These are phyloP conservation scores for Ustilago curta DNA, from an alignment of 1,284 basidiomycete species.

Conservation along the genomic window DNA sequence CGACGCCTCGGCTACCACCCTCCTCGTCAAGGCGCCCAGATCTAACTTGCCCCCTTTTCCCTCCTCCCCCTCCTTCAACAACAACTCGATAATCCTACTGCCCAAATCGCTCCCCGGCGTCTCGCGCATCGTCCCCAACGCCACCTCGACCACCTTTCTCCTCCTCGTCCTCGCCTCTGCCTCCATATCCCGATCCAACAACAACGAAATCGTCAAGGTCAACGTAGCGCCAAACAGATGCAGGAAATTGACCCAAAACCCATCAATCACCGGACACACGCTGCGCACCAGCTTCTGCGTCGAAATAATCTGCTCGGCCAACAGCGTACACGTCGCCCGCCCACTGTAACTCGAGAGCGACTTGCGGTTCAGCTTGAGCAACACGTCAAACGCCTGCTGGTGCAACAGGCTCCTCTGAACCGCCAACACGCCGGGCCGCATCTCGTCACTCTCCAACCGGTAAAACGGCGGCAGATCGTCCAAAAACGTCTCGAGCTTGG, in stretches of 20 bases:
- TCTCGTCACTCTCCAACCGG: slow-evolving; percentile 37
- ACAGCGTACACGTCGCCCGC: slow-evolving; percentile 38
- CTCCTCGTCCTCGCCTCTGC: slow-evolving; percentile 18
- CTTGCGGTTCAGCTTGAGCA: slow-evolving; percentile 53
- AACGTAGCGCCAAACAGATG: slow-evolving; percentile 55
- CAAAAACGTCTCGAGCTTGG: slow-evolving; percentile 40
- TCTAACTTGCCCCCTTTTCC: slow-evolving; percentile 1
- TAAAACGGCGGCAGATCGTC: slow-evolving; percentile 53
- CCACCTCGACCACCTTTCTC: slow-evolving; percentile 26
- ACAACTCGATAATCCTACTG: slow-evolving; percentile 49
- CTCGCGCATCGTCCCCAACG: slow-evolving; percentile 41
- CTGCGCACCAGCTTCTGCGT: slow-evolving; percentile 51
- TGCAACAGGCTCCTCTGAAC: slow-evolving; percentile 57
- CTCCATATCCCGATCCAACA: slow-evolving; percentile 41
- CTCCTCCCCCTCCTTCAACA: slow-evolving; percentile 54
- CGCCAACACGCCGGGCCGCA: slow-evolving; percentile 40
- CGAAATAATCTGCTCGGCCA: slow-evolving; percentile 55
- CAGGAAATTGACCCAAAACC: slow-evolving; percentile 53
- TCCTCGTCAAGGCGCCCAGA: slow-evolving; percentile 20
- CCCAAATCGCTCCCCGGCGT: slow-evolving; percentile 42
- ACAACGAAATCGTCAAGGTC: slow-evolving; percentile 48
- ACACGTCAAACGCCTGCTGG: slow-evolving; percentile 54
- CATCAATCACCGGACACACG: slow-evolving; percentile 56
- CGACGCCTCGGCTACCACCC: slow-evolving; percentile 20
- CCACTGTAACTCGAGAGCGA: slow-evolving; percentile 33